These are phyloP conservation scores for Botrytis aclada DNA, from an alignment of 2,329 filamentous ascomycete species.

Conservation along the genomic window DNA sequence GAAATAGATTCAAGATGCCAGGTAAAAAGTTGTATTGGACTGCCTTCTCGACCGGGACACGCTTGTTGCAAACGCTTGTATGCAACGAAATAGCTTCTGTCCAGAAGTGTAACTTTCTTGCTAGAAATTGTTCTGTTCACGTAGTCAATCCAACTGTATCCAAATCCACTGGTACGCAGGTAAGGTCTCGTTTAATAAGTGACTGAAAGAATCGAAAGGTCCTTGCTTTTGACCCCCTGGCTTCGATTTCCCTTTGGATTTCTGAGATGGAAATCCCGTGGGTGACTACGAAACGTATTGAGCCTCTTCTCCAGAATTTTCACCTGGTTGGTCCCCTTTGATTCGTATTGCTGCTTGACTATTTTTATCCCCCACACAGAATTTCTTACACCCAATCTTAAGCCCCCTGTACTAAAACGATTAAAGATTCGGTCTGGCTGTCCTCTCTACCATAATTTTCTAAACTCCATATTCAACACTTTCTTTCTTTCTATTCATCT, in stretches of 20 bases:
- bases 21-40: not conserved
- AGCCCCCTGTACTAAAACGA: not conserved
- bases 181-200: not conserved
- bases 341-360: not conserved
- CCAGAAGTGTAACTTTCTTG: not conserved
- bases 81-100: not conserved
- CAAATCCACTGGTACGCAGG: not conserved
- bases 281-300: not conserved
- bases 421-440: constrained; percentile 14
- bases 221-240: not conserved
- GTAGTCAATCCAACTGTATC: not conserved
- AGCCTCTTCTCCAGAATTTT: constrained; percentile 7
- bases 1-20: not conserved
- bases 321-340: constrained; percentile 4
- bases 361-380: constrained; percentile 7
- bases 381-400: constrained; percentile 13
- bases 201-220: not conserved
- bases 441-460: constrained; percentile 7
- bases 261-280: too few species aligned
- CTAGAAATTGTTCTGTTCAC: not conserved
- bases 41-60: not conserved
- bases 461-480: not conserved
- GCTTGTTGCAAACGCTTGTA: constrained; percentile 8
- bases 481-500: not conserved
- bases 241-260: not conserved